These are phyloP conservation scores for Ceratocystis huliohia DNA, from an alignment of 2,329 filamentous ascomycete genomes.

Conservation along the genomic window DNA sequence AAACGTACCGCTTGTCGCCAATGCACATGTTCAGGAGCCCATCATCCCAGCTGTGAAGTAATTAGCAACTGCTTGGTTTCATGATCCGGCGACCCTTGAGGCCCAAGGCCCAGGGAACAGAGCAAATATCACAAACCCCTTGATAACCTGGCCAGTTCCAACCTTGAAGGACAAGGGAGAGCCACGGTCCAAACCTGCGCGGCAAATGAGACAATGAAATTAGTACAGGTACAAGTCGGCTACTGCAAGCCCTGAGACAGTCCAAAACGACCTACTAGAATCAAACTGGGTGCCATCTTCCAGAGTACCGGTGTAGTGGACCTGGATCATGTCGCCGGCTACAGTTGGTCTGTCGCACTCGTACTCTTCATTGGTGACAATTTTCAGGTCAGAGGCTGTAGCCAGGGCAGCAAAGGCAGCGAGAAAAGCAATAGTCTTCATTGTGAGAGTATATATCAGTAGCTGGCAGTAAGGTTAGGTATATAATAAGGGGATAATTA, in stretches of 20 bases:
- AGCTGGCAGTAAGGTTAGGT: not conserved
- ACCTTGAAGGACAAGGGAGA: constrained; percentile 67
- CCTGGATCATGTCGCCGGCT: constrained; percentile 65
- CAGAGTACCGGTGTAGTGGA: constrained; percentile 82
- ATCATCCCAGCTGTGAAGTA: constrained; percentile 60
- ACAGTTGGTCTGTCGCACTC: constrained; percentile 68
- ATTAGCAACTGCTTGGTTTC: constrained; percentile 22
- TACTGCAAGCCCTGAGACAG: not conserved
- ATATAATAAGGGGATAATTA: not conserved
- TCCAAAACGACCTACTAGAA: constrained; percentile 39
- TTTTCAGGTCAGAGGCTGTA: constrained; percentile 52
- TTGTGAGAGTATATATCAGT: constrained; percentile 25
- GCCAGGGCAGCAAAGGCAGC: constrained; percentile 40
- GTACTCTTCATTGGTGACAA: constrained; percentile 61
- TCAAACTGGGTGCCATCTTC: constrained; percentile 72
- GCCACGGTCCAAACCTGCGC: constrained; percentile 56
- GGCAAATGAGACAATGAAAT: constrained; percentile 8
- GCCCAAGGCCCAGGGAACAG: not conserved
- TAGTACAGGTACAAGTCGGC: constrained; percentile 5
- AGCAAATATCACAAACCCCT: constrained; percentile 47
- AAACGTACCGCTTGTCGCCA: constrained; percentile 62
- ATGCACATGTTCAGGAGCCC: constrained; percentile 89
- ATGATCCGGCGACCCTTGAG: not conserved
- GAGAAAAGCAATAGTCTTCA: constrained; percentile 39
- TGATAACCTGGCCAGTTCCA: constrained; percentile 73